Percentiles rank a stretch among this genome's conserved stretches.
Evolutionary conservation across 2,329 filamentous ascomycete species (phyloP).

Genomic region (Penicillium sp.): DNA sequence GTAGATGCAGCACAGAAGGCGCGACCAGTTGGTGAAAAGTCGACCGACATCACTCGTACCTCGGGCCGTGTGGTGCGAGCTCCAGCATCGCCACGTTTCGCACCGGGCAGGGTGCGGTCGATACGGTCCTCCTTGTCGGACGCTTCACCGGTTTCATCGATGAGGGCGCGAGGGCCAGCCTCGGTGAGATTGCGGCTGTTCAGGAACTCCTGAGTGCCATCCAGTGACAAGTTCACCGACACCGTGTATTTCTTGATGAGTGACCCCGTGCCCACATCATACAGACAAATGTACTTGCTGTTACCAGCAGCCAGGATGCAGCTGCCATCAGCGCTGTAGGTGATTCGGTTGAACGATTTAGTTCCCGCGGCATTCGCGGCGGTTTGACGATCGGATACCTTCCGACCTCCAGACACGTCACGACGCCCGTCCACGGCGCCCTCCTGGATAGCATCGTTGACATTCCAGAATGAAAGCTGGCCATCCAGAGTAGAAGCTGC

Average conservation of each 20-base stretch:
- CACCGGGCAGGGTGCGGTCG: constrained; percentile 77
- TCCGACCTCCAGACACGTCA: constrained; percentile 89
- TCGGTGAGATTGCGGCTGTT: constrained; percentile 92
- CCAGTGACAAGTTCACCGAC: constrained; percentile 89
- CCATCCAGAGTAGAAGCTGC: constrained; percentile 91
- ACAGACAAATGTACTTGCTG: constrained; percentile 98
- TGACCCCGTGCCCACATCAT: constrained; percentile 89
- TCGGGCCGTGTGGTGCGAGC: constrained; percentile 73
- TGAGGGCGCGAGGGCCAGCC: constrained; percentile 76
- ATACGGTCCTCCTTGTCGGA: constrained; percentile 84
- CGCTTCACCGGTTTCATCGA: constrained; percentile 83
- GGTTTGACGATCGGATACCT: constrained; percentile 80
- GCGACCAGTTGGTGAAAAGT: constrained; percentile 83
- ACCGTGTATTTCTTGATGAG: constrained; percentile 94
- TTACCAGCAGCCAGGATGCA: constrained; percentile 89
- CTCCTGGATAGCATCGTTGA: constrained; percentile 82
- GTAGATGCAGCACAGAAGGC: constrained; percentile 94
- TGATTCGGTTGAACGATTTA: constrained; percentile 84
- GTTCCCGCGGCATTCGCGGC: constrained; percentile 88
- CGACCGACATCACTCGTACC: constrained; percentile 78
- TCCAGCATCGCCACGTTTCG: constrained; percentile 82
- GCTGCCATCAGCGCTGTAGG: constrained; percentile 87
- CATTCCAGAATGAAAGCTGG: constrained; percentile 90
- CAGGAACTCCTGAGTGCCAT: constrained; percentile 94
- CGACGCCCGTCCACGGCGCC: constrained; percentile 83